These are phyloP conservation scores for Xylaria sp. DNA, from an alignment of 2,329 filamentous ascomycete genomes.

Conservation along the genomic window DNA sequence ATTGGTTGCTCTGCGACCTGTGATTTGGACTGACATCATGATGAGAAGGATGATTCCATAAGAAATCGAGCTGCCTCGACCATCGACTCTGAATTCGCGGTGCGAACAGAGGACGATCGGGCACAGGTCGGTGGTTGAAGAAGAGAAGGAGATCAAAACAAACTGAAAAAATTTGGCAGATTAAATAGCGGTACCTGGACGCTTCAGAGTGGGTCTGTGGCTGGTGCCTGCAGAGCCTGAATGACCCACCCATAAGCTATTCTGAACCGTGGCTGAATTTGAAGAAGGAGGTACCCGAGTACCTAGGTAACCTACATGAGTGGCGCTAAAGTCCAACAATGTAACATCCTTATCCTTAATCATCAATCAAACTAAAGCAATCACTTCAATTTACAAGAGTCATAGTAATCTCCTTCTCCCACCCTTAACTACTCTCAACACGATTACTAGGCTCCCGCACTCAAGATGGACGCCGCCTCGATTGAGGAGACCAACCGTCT, in stretches of 20 bases:
- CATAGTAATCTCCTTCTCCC: background rate
- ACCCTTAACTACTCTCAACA: background rate
- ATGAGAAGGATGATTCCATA: slow-evolving; percentile 77
- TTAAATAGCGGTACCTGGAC: slow-evolving; percentile 28
- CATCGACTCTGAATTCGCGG: slow-evolving; percentile 77
- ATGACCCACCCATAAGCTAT: background rate
- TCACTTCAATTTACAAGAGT: background rate
- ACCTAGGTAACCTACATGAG: background rate
- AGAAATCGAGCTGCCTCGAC: slow-evolving; percentile 84
- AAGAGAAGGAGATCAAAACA: slow-evolving; percentile 53
- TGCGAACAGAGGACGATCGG: slow-evolving; percentile 76
- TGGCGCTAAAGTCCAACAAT: background rate
- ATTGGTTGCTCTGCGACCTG: slow-evolving; percentile 86
- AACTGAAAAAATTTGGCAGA: slow-evolving; percentile 39
- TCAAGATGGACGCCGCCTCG: slow-evolving; percentile 72
- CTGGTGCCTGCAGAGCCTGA: background rate
- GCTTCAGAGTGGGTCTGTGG: slow-evolving; percentile 38
- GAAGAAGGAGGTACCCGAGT: no score
- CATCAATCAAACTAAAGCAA: slow-evolving; percentile 6
- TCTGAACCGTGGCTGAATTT: slow-evolving; percentile 21
- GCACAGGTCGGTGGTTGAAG: slow-evolving; percentile 80
- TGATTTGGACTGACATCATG: slow-evolving; percentile 93
- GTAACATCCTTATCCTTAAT: slow-evolving; percentile 22
- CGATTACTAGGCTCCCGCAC: background rate
- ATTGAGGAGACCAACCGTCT: slow-evolving; percentile 96